A percentile compares a stretch with the other conserved stretches of the same genome.
Conservation (phyloP, 768 basidiomycete species). For the Suillus luteus region DNA sequence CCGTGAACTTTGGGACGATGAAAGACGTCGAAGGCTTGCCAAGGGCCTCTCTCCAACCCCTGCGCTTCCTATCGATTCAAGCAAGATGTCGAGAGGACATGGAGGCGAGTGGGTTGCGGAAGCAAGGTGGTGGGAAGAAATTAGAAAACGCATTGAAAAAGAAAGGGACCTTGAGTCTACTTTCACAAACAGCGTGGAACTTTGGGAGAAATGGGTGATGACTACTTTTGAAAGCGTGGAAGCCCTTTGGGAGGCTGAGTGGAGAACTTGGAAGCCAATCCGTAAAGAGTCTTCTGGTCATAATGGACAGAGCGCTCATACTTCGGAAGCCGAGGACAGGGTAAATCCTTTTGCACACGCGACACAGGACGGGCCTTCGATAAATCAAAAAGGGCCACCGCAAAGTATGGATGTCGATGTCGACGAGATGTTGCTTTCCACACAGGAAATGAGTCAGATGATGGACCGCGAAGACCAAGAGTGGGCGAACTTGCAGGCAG, state of each 20-base stretch:
- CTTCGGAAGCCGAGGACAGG: constrained; percentile 17
- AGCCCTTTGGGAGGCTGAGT: constrained; percentile 74
- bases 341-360: constrained; percentile 29
- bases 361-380: constrained; percentile 22
- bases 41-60: constrained; percentile 75
- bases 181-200: constrained; percentile 25
- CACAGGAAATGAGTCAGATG: constrained; percentile 36
- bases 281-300: constrained; percentile 12
- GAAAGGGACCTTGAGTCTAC: constrained; percentile 36
- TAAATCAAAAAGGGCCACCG: constrained; percentile 1
- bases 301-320: constrained; percentile 28
- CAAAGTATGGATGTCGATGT: constrained; percentile 29
- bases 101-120: constrained; percentile 73
- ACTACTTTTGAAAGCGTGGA: constrained; percentile 90
- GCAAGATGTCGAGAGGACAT: constrained; percentile 56
- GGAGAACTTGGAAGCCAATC: constrained; percentile 58
- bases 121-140: constrained; percentile 73
- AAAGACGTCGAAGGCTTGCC: constrained; percentile 69
- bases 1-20: constrained; percentile 96
- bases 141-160: constrained; percentile 60
- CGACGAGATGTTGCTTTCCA: constrained; percentile 33
- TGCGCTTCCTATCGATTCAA: constrained; percentile 68
- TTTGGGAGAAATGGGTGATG: constrained; percentile 79
- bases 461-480: constrained; percentile 23
- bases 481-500: constrained; percentile 20